Conservation (phyloP, 169 alveolate species). For the Eimeria acervulina region DNA sequence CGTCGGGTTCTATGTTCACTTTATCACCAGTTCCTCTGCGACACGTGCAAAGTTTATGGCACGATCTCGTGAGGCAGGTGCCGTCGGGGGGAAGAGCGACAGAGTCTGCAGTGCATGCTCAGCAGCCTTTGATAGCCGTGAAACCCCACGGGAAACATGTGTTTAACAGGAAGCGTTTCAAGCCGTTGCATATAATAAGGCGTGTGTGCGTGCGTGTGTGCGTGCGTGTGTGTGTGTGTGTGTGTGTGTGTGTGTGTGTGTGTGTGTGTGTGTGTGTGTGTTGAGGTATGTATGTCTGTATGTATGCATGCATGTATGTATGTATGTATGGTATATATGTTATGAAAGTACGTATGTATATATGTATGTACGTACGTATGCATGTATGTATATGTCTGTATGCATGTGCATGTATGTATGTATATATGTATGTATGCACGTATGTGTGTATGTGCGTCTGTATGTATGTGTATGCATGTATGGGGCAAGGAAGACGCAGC, state of each 20-base stretch:
- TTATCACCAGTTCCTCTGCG: background rate
- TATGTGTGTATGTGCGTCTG: too few relatives aligned
- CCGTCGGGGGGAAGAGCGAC: slow-evolving; percentile 40
- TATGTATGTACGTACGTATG: too few relatives aligned
- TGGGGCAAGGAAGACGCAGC: background rate
- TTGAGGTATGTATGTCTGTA: background rate
- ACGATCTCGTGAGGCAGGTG: background rate
- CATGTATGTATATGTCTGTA: background rate
- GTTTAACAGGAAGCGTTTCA: background rate
- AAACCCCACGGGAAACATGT: background rate
- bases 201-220: background rate
- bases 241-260: too few relatives aligned
- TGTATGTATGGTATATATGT: too few relatives aligned
- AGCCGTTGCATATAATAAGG: background rate
- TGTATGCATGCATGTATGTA: background rate
- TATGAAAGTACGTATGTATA: too few relatives aligned
- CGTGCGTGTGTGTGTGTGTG: too few relatives aligned
- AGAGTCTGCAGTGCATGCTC: slow-evolving; percentile 36
- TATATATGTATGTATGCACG: too few relatives aligned
- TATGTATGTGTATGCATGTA: background rate
- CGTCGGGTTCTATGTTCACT: background rate
- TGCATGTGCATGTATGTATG: too few relatives aligned
- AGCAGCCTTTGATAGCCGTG: background rate
- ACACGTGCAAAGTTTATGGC: background rate
- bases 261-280: too few relatives aligned